Percentiles rank a stretch among this genome's conserved stretches.
Conservation (phyloP, 2,329 filamentous ascomycete genomes). For the Ophiosphaerella narmari region DNA sequence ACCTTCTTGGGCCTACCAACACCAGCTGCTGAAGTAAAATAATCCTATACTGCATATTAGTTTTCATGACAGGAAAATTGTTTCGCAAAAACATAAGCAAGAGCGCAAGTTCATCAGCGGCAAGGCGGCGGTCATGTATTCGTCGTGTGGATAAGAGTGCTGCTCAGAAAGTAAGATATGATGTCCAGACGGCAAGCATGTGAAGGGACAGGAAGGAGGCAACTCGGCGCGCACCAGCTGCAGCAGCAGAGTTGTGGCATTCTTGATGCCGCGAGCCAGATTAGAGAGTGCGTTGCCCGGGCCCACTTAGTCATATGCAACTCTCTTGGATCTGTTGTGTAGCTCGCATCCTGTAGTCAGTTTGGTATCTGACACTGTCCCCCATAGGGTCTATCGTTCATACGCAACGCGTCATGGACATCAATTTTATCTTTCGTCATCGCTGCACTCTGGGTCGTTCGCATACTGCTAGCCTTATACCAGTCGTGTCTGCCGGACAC, state of each 20-base stretch:
- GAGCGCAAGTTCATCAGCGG: slow-evolving; percentile 29
- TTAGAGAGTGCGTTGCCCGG: slow-evolving; percentile 22
- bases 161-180: slow-evolving; percentile 30
- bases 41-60: slow-evolving; percentile 87
- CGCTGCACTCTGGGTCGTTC: slow-evolving; percentile 31
- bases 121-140: slow-evolving; percentile 24
- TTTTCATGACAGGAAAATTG: slow-evolving; percentile 49
- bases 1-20: slow-evolving; percentile 91
- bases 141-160: slow-evolving; percentile 23
- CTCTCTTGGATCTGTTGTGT: slow-evolving; percentile 12
- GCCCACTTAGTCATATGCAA: slow-evolving; percentile 13
- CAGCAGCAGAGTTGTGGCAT: slow-evolving; percentile 9
- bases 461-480: slow-evolving; percentile 40
- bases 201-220: slow-evolving; percentile 18
- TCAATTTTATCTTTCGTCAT: slow-evolving; percentile 32
- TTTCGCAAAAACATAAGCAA: slow-evolving; percentile 36
- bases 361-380: slow-evolving; percentile 14
- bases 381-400: slow-evolving; percentile 16
- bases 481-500: slow-evolving; percentile 40
- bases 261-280: slow-evolving; percentile 19
- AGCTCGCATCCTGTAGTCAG: slow-evolving; percentile 17
- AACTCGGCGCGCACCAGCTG: slow-evolving; percentile 10
- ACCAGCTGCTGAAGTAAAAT: slow-evolving; percentile 85
- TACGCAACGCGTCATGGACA: slow-evolving; percentile 15
- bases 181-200: slow-evolving; percentile 21